Conservation (phyloP, 2,329 filamentous ascomycete species). For the Phyllosticta capitalensis region DNA sequence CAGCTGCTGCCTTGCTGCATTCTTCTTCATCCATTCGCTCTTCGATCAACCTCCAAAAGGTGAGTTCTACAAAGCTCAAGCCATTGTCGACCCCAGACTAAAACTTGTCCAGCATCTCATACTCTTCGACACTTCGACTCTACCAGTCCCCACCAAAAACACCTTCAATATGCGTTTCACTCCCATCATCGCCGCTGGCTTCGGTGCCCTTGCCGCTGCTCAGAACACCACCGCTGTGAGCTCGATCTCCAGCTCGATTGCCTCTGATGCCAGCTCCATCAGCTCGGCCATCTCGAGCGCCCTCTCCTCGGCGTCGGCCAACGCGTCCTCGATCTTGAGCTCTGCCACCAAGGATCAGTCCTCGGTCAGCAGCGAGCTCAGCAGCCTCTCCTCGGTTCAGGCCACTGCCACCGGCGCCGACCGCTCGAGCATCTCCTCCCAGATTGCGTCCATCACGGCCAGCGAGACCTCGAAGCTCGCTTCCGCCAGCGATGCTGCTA, state of each 20-base stretch:
- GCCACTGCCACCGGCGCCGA: constrained; percentile 7
- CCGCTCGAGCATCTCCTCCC: background rate
- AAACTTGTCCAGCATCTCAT: background rate
- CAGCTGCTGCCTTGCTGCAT: background rate
- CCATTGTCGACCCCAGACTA: background rate
- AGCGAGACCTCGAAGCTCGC: background rate
- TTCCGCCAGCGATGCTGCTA: background rate
- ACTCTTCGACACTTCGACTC: background rate
- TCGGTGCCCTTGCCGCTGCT: constrained; percentile 5
- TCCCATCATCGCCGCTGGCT: constrained; percentile 2
- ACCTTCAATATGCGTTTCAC: constrained; percentile 10
- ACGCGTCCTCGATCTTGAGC: background rate
- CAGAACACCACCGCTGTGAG: background rate
- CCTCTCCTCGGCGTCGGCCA: background rate
- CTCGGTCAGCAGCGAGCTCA: background rate
- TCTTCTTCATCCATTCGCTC: background rate
- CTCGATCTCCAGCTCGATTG: constrained; percentile 4
- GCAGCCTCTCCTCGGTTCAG: constrained; percentile 3
- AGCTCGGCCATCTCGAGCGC: background rate
- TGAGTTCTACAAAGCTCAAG: background rate
- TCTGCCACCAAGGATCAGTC: background rate
- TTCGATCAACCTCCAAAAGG: background rate
- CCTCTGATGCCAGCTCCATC: constrained; percentile 1
- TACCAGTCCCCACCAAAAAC: background rate
- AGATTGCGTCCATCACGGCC: background rate